Conservation (phyloP, 2,329 filamentous ascomycete species). For the Cryoendolithus antarcticus region DNA sequence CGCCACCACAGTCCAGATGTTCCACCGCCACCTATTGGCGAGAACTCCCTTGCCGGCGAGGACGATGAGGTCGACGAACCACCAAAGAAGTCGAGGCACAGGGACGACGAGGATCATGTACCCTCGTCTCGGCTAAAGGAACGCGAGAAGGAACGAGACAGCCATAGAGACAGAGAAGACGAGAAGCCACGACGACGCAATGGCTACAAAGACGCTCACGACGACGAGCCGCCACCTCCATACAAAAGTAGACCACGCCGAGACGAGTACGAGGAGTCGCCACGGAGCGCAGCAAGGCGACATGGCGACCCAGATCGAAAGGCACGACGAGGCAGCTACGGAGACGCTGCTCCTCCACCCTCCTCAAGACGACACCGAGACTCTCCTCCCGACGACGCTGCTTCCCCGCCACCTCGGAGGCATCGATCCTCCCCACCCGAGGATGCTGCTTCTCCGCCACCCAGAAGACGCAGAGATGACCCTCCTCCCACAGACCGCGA, state of each 20-base stretch:
- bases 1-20: neutral
- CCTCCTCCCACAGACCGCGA: slow-evolving; percentile 1
- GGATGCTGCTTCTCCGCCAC: slow-evolving; percentile 1
- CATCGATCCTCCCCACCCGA: neutral
- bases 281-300: neutral
- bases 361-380: too few species aligned
- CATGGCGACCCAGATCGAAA: too few species aligned
- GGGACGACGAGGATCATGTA: neutral
- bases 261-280: slow-evolving; percentile 1
- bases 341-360: too few species aligned
- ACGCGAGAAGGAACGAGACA: neutral
- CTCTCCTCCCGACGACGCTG: too few species aligned
- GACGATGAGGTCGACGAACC: slow-evolving; percentile 3
- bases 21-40: slow-evolving; percentile 4
- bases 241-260: neutral
- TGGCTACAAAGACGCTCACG: slow-evolving; percentile 2
- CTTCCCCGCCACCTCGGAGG: slow-evolving; percentile 1
- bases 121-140: neutral
- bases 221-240: slow-evolving; percentile 1
- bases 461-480: neutral
- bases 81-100: slow-evolving; percentile 1
- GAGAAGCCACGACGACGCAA: slow-evolving; percentile 2
- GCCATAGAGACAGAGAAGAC: slow-evolving; percentile 4
- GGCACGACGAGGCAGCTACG: too few species aligned
- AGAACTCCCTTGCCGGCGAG: slow-evolving; percentile 1